These are phyloP conservation scores for Huntiella decipiens DNA, from an alignment of 2,329 filamentous ascomycete genomes.

Conservation along the genomic window DNA sequence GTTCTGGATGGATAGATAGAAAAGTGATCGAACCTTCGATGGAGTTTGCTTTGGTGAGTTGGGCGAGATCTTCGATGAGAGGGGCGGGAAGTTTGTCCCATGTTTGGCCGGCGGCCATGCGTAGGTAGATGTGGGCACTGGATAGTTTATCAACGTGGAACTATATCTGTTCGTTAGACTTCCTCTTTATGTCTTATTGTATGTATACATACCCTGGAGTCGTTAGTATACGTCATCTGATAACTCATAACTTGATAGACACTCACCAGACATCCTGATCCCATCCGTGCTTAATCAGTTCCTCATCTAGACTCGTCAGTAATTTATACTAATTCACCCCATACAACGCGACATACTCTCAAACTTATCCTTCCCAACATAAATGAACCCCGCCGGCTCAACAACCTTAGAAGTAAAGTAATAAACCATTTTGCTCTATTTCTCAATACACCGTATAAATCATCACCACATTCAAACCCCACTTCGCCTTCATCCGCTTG, in stretches of 20 bases:
- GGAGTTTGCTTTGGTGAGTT: constrained; percentile 95
- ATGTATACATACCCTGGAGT: not conserved
- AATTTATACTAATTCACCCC: not conserved
- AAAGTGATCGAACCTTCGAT: constrained; percentile 52
- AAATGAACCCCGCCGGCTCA: constrained; percentile 67
- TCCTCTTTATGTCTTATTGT: not conserved
- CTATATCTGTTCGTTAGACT: constrained; percentile 22
- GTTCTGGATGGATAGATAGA: not conserved
- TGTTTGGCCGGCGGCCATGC: constrained; percentile 54
- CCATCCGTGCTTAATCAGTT: constrained; percentile 83
- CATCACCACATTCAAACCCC: not conserved
- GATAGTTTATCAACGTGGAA: constrained; percentile 98
- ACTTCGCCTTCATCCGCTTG: not conserved
- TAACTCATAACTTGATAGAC: not conserved
- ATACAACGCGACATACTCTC: constrained; percentile 49
- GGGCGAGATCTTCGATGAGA: constrained; percentile 74
- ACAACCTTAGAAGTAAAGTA: constrained; percentile 84
- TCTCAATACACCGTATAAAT: not conserved
- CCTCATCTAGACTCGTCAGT: constrained; percentile 52
- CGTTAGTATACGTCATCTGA: not conserved
- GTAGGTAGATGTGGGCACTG: constrained; percentile 88
- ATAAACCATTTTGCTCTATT: constrained; percentile 53
- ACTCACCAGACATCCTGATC: constrained; percentile 85
- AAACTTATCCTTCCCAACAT: constrained; percentile 97
- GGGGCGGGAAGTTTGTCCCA: constrained; percentile 68